Base-by-base conservation (phyloP, 768 basidiomycete genomes). In the Lactarius sp. region DNA sequence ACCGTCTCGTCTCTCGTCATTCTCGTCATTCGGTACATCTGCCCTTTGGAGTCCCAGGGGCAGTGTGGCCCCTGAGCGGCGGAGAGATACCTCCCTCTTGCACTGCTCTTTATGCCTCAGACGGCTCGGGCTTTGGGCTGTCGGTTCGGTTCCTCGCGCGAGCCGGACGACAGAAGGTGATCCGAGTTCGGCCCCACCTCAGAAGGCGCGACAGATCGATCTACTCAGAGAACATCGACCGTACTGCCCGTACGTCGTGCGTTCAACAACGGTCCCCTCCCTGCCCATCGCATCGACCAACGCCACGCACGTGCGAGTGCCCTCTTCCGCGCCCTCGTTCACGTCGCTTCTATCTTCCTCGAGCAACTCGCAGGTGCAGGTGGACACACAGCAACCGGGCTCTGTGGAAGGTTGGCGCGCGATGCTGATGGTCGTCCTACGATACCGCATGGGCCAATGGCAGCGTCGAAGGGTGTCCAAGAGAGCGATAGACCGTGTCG, bases 221-320 rank as follows among this genome's bases (percentile, higher is more conserved):
- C 70, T 92, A 42, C 73, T 92, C 52, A 87, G 85, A 69, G 91
- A 94, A 73, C 92, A 93, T 71, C 81, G 91, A 33, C 87, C 88
- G 3, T 91, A 89, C 68, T 93, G 92, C 68, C 91, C 91, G n/a
- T 93, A 91, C 65, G 82, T 90, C 34, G 85, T 87, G 41, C 80
- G 82, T 14, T 88, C 88, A 7, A 90, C 87, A 3, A 70, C 78
- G 2, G 77, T 90, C 12, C 87, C 87, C 4, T 81, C 84, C 2
- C 72, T 85, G 9, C 80, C 83, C 12, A 70, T 69, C 14, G 70
- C 69, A 13, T 60, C 46, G 4, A 46, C 44, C 37, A 50, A 60
- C 58, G 56, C 16, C 55, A 47, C 22, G n/a, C 54, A 56, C 59
- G 50, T 42, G 18, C 58, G 44, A 54, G 37, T 62, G 42, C 60